Evolutionary conservation across 768 basidiomycete species (phyloP), one percentile per base, ranked within the genome.

Genomic region (Coprinopsis sp.): DNA sequence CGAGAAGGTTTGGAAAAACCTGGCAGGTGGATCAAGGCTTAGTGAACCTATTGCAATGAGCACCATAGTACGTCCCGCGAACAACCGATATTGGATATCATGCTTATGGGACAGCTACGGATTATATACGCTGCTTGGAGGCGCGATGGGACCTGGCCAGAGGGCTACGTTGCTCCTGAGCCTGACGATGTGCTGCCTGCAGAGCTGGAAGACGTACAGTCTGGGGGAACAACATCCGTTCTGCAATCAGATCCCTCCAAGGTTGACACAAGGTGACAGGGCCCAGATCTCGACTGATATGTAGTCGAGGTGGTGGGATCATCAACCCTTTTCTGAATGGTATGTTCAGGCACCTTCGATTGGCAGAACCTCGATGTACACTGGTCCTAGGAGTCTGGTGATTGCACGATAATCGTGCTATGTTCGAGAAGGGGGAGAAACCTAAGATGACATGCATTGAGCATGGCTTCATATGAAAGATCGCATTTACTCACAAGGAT

Each of bases 341-440:
- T n/a, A n/a, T n/a, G n/a, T n/a, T n/a, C n/a, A n/a, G n/a, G n/a
- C n/a, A n/a, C n/a, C n/a, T n/a, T n/a, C n/a, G n/a, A n/a, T n/a
- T n/a, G n/a, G n/a, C n/a, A n/a, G n/a, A n/a, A n/a, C n/a, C n/a
- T n/a, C n/a, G n/a, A n/a, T n/a, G n/a, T n/a, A n/a, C n/a, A n/a
- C n/a, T n/a, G n/a, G n/a, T n/a, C n/a, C n/a, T n/a, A n/a, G n/a
- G n/a, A n/a, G n/a, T n/a, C n/a, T 31, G 29, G 29, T 8, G 8
- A 8, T 31, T 31, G 8, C 29, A 31, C 8, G n/a, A 7, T 7
- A 11, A 10, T 37, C 34, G 30, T 29, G n/a, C 30, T 66, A 84
- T 66, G 81, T 79, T 59, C 87, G 79, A 48, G 85, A 80, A 37
- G 87, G 87, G 39, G 87, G 87, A 4, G 87, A 90, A 36, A 90